Conservation (phyloP, 345 rosid genomes). For the Pelargonium nanum region DNA sequence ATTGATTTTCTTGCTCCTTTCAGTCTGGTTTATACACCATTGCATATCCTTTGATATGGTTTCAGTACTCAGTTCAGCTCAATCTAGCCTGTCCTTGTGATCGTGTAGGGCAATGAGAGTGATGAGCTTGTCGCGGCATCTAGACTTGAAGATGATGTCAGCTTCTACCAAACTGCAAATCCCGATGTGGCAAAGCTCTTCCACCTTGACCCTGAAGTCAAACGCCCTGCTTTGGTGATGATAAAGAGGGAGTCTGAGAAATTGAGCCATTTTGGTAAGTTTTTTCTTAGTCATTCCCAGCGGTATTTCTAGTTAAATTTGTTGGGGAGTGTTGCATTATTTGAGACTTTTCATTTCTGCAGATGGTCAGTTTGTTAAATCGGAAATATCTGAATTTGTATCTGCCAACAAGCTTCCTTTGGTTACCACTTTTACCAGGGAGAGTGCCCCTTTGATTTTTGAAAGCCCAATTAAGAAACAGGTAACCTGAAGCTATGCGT, state of each 20-base stretch:
- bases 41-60: too few species aligned
- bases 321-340: background rate
- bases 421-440: constrained; percentile 73
- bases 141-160: constrained; percentile 81
- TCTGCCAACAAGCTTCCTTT: constrained; percentile 80
- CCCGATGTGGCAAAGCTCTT: constrained; percentile 91
- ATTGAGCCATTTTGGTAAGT: constrained; percentile 67
- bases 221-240: constrained; percentile 75
- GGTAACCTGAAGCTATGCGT: constrained; percentile 23
- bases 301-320: background rate
- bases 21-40: background rate
- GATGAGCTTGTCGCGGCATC: constrained; percentile 83
- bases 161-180: constrained; percentile 78
- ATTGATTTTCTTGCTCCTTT: background rate
- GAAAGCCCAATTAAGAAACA: constrained; percentile 89
- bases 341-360: constrained; percentile 15
- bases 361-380: constrained; percentile 81
- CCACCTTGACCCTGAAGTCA: constrained; percentile 61
- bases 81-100: background rate
- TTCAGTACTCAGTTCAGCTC: background rate
- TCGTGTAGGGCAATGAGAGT: constrained; percentile 60
- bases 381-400: constrained; percentile 56
- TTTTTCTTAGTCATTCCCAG: constrained; percentile 1
- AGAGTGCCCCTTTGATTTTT: constrained; percentile 63
- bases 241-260: constrained; percentile 82